Evolutionary conservation across 2,329 filamentous ascomycete genomes (phyloP), one percentile per base, ranked within the genome.

Genomic region (Aspergillaceae sp.): DNA sequence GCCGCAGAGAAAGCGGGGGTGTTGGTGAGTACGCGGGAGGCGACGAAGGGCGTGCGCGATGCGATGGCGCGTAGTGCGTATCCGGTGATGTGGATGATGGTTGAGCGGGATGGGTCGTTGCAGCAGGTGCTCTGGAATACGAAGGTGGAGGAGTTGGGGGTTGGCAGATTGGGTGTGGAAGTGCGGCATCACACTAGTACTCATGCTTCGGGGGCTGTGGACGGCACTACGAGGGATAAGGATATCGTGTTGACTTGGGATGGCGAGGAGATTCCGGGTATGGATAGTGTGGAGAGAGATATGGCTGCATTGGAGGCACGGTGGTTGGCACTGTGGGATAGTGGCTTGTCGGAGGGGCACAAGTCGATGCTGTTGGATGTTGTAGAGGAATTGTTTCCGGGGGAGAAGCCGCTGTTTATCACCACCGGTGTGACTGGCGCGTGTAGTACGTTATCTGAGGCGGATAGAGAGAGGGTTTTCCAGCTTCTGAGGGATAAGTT

Each of bases 1-100:
- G 79, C 77, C 0, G 63, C 72, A 1, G 74, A 77, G 9, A 80
- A 86, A 4, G 63, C 95, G 32, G 90, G 81, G 0, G 59, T 95
- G 10, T 66, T 96, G 45, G 83, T 86, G 27, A 77, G 80, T 3
- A 80, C 83, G 51, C 74, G 76, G 50, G 74, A 80, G 44, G 85
- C 88, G 30, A 94, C 89, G 0, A 85, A 80, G 58, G 91, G 90
- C 1, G 81, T 94, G 3, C 72, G 86, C 47, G 82, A 88, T 41
- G 81, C 87, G 27, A 60, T 96, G 53, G 75, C 76, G 4, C 71
- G 79, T 48, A 86, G 84, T 59, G 65, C 70, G 34, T 82, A 78
- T 70, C 86, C 88, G 1, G 77, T 95, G 73, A 82, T 82, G 0
- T 94, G 71, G 70, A 63, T 72, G 56, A 62, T 72, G 58, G 63